These are phyloP conservation scores for Claviceps sp. DNA, from an alignment of 2,329 filamentous ascomycete species.

Conservation along the genomic window DNA sequence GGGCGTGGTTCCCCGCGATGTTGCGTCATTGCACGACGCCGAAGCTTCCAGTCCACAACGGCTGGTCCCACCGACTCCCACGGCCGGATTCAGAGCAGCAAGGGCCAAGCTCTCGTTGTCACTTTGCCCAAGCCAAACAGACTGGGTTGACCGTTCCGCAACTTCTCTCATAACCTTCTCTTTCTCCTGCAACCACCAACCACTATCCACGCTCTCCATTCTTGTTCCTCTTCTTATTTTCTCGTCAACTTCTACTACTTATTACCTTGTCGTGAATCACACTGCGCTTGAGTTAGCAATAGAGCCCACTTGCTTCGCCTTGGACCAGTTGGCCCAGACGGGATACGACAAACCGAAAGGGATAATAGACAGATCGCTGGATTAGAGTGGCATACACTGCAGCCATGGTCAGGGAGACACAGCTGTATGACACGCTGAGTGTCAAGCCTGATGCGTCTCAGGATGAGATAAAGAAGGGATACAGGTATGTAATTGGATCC, in stretches of 20 bases:
- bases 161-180: too few species aligned
- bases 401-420: constrained; percentile 85
- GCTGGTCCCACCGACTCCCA: not conserved
- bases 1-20: constrained; percentile 1
- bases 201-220: too few species aligned
- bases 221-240: too few species aligned
- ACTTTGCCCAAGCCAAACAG: not conserved
- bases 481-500: constrained; percentile 44
- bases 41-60: constrained; percentile 19
- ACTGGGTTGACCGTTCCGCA: too few species aligned
- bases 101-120: too few species aligned
- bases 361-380: not conserved
- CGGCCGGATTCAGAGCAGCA: too few species aligned
- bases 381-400: constrained; percentile 8
- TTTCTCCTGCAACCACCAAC: too few species aligned
- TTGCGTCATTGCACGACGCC: constrained; percentile 4
- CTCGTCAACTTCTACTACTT: too few species aligned
- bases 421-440: constrained; percentile 78
- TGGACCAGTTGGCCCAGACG: not conserved
- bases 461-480: constrained; percentile 96
- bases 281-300: too few species aligned
- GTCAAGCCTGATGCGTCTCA: constrained; percentile 69
- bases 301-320: not conserved
- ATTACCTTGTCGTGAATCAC: too few species aligned
- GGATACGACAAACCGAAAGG: not conserved